A percentile compares a stretch with the other conserved stretches of the same genome.
Evolutionary conservation across 345 rosid species (phyloP).

Genomic region (Fremontodendron californicum): DNA sequence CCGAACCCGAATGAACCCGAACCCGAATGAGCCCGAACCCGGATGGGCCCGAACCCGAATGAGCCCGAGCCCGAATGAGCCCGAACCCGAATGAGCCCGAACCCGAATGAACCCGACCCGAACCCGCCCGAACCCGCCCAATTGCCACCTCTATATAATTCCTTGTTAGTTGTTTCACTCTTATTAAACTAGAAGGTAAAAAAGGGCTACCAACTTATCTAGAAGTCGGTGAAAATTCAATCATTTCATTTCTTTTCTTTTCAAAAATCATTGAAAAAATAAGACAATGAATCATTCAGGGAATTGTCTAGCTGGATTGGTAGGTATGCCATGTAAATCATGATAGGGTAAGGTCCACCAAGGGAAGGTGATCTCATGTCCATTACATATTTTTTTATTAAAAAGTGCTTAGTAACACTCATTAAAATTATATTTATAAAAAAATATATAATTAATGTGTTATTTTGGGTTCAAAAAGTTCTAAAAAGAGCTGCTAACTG

Average conservation of each 20-base stretch:
- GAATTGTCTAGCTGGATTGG: slow-evolving; percentile 59
- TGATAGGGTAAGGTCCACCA: slow-evolving; percentile 50
- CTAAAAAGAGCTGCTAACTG: background rate
- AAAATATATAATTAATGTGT: too few relatives aligned
- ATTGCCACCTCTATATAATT: too few relatives aligned
- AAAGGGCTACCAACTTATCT: background rate
- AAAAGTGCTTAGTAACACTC: too few relatives aligned
- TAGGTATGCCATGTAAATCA: slow-evolving; percentile 61
- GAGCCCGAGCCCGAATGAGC: too few relatives aligned
- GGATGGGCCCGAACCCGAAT: too few relatives aligned
- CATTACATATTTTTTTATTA: slow-evolving; percentile 11
- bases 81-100: too few relatives aligned
- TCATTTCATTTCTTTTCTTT: slow-evolving; percentile 22
- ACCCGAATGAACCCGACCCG: too few relatives aligned
- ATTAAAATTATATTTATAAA: too few relatives aligned
- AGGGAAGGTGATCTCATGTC: slow-evolving; percentile 23
- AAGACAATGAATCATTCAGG: slow-evolving; percentile 34
- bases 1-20: too few relatives aligned
- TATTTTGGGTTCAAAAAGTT: background rate
- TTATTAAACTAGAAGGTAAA: too few relatives aligned
- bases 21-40: too few relatives aligned
- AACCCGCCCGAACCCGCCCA: too few relatives aligned
- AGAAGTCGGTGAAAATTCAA: background rate
- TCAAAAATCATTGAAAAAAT: slow-evolving; percentile 35
- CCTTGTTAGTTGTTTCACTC: background rate